Evolutionary conservation across 164 flowering plant species (phyloP), one percentile per base, ranked within the genome.

Genomic region (Nymphaea thermarum): DNA sequence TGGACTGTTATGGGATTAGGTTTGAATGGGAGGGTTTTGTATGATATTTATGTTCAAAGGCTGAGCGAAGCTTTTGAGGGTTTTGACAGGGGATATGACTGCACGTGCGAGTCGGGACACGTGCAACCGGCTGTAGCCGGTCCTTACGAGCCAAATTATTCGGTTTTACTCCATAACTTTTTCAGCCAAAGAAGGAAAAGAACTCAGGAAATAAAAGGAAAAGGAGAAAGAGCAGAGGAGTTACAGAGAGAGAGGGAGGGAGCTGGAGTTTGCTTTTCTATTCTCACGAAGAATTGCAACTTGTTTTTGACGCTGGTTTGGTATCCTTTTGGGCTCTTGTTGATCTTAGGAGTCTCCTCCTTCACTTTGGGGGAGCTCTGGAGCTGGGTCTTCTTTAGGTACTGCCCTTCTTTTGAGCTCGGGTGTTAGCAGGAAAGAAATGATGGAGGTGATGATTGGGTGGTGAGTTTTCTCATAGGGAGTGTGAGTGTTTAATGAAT

Each of bases 71-170:
- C 69, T 42, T 67, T 67, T 63, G 67, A 62, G 43, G 42, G 62
- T 69, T 70, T 64, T 63, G 55, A 45, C 66, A 61, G 70, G 63
- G 62, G 74, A 78, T 44, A 73, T 68, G 71, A 70, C 74, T 76
- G 79, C 83, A 80, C 81, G 83, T 78, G 81, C 72, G 62, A 14
- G 71, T 44, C 82, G 77, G 77, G 78, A 60, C 51, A n/a, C 14
- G 17, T 18, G 4, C 69, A 44, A 81, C 84, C 47, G 74, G 65
- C 67, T 77, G 36, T 62, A 67, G 67, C 76, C 79, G 44, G 80
- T 75, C 43, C 70, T 8, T 62, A 17, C 11, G 64, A 11, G 36
- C 42, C 7, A 17, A 62, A 17, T 17, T 62, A 62, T 62, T 17
- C 42, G 7, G 36, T 62, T 12, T 62, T 62, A 17, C 25, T 17